Base-by-base conservation (phyloP, 2,329 filamentous ascomycete genomes). In the Fusarium pseudocircinatum region DNA sequence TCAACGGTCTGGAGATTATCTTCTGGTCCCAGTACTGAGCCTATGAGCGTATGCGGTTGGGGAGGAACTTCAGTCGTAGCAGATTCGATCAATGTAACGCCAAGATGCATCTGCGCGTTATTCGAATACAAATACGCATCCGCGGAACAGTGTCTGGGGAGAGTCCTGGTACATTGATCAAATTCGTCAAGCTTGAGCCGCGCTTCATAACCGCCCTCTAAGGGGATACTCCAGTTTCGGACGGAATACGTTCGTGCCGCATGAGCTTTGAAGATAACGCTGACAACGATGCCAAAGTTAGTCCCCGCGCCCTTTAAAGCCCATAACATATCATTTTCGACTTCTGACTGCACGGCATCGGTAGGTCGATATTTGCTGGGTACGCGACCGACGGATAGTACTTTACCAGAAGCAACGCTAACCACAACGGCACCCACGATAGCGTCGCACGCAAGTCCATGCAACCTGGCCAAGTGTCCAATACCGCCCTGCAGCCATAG, bases 401-500 rank as follows among this genome's bases (percentile, higher is more conserved):
- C 59, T 44, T 85, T 64, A 40, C 85, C 82, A 44, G 85, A 85
- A 3, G 81, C 77, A 63, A 89, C 84, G 71, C 85, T 86, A 78
- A 91, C 85, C 30, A 91, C 15, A 6, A 91, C 84, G 24, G 87
- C 89, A 70, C 90, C 90, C 24, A 91, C 78, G 52, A 92, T 86
- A 47, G 85, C 78, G 70, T 92, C 90, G 72, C 88, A 91, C 6
- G 88, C 70, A 18, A 92, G 87, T 3, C 90, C 89, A 69, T 90
- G 79, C 16, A 84, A 62, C 65, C 89, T 83, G 43, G 86, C 75
- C 24, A 90, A 81, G 71, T 91, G 89, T 5, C 90, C 89, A 53
- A 92, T 89, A 63, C 90, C 90, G 47, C 90, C 90, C 82, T 92
- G 89, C 54, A 92, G 82, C 88, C 88, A 92, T 20, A 90, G 71